These are phyloP conservation scores for Penicillium verrucosum DNA, from an alignment of 2,329 filamentous ascomycete species.

Conservation along the genomic window DNA sequence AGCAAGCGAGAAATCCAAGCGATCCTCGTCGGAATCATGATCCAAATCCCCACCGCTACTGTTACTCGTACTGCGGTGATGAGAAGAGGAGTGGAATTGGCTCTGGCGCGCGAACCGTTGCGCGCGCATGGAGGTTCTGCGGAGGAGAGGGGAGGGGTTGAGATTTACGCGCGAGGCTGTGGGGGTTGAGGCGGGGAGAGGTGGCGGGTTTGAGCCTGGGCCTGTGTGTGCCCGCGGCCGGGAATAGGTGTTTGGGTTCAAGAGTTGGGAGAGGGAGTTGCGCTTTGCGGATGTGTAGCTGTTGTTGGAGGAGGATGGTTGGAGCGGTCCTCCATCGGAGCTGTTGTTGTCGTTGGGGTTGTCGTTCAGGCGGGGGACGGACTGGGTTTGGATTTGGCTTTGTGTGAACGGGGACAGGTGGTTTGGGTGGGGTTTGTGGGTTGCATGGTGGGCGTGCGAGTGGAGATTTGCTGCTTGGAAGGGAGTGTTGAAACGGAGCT, in stretches of 20 bases:
- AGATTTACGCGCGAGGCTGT: constrained; percentile 22
- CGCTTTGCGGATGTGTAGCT: constrained; percentile 27
- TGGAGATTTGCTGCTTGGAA: constrained; percentile 43
- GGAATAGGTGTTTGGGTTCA: constrained; percentile 30
- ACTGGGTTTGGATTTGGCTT: constrained; percentile 2
- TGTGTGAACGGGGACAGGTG: constrained; percentile 23
- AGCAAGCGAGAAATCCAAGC: constrained; percentile 72
- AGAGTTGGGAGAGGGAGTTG: constrained; percentile 29
- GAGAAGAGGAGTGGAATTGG: constrained; percentile 9
- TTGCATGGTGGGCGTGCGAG: constrained; percentile 19
- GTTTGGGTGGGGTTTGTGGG: constrained; percentile 21
- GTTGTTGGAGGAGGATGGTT: not conserved
- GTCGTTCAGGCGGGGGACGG: not conserved
- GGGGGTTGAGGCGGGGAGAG: constrained; percentile 18
- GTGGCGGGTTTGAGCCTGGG: constrained; percentile 15
- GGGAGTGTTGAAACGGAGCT: constrained; percentile 86
- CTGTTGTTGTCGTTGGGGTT: constrained; percentile 15
- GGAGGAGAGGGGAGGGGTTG: constrained; percentile 29
- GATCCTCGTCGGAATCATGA: constrained; percentile 34
- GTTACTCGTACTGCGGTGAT: constrained; percentile 19
- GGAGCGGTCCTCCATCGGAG: constrained; percentile 8
- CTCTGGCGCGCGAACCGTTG: constrained; percentile 17
- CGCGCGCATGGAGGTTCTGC: constrained; percentile 28
- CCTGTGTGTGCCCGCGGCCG: constrained; percentile 29
- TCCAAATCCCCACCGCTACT: constrained; percentile 16